Evolutionary conservation across 2,329 filamentous ascomycete genomes (phyloP), one percentile per base, ranked within the genome.

Genomic region (Leptographium lundbergii): DNA sequence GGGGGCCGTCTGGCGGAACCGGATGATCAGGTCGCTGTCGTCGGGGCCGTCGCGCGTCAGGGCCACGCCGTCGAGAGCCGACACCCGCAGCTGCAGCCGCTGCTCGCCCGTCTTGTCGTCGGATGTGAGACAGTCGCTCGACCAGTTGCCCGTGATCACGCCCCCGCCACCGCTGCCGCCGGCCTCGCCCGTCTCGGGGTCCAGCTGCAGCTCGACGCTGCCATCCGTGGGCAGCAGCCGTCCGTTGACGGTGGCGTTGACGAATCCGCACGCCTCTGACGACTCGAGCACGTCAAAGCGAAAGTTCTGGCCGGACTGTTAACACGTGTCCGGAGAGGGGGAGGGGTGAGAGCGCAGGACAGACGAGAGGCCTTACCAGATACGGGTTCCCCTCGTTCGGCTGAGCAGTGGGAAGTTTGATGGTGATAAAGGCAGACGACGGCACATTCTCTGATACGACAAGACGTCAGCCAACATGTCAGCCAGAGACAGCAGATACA

Each of bases 161-260:
- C 67, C 68, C 57, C 57, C 45, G 32, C 13, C 7, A 22, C 56
- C 22, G 57, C 24, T 42, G 47, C 51, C 14, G 24, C 34, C 39
- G 6, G n/a, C 22, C 6, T 39, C 36, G 36, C 11, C 32, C 36
- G 29, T 14, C 59, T 72, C 73, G 32, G 71, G 64, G 34, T 72
- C 68, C 50, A 73, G 68, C 17, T 68, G 67, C 58, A 81, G 24
- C 69, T 24, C 76, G 77, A 34, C 70, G 71, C 36, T 24, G 55
- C 77, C 77, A 51, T 72, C 69, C 60, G 75, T 73, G 19, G 68
- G 62, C 6, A 81, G 69, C 6, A 66, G 47, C 60, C 76, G 72
- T 60, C 73, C 75, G 65, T 79, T 75, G 60, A 81, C 65, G 22
- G 72, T 74, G 60, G 80, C 69, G 62, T 76, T 77, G 62, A 72